Base-by-base conservation (phyloP, 768 basidiomycete genomes). In the Mycena olivaceomarginata region DNA sequence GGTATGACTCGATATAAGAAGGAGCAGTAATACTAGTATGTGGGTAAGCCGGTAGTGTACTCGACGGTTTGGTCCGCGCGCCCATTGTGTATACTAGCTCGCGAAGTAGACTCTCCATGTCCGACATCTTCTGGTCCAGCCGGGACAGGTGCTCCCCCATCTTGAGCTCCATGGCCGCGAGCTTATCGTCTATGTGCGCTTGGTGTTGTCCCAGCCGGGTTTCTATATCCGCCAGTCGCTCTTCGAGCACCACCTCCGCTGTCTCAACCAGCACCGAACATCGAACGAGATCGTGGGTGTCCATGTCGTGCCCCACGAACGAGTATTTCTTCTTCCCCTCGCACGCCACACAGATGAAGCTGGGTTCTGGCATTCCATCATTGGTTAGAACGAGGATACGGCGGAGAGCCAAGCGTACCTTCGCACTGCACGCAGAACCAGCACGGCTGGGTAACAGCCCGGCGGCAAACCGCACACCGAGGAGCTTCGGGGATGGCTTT, bases 391-490 rank as follows among this genome's bases (percentile, higher is more conserved):
- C 4, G 12, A 12, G 16, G 10, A 43, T 40, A 6, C 0, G 18
- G 16, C 1, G 20, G 16, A 75, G 39, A 73, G 70, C 11, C 57
- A 72, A 48, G 22, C 77, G 78, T 64, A 75, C 73, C 77, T 73
- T 79, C 74, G 53, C 85, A 85, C 20, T 81, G 73, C 12, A 82
- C 79, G 77, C 84, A 85, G 67, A 80, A 85, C 85, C 85, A 85
- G 67, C 81, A 85, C 4, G 85, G 82, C 53, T 82, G 78, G 7
- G 75, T 67, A 16, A 81, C 71, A 13, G 16, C 15, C 16, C 74
- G 57, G 9, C 72, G 66, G 67, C 85, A 84, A 5, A 81, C 79
- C 5, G 78, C 72, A 62, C 84, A 85, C 15, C 64, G 60, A 25
- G 73, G 76, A 15, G 59, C 8, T 13, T 51, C 59, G 5, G 46